Percentiles rank a stretch among this genome's conserved stretches.
Conservation (phyloP, 2,329 filamentous ascomycete genomes). For the Pyricularia grisea region DNA sequence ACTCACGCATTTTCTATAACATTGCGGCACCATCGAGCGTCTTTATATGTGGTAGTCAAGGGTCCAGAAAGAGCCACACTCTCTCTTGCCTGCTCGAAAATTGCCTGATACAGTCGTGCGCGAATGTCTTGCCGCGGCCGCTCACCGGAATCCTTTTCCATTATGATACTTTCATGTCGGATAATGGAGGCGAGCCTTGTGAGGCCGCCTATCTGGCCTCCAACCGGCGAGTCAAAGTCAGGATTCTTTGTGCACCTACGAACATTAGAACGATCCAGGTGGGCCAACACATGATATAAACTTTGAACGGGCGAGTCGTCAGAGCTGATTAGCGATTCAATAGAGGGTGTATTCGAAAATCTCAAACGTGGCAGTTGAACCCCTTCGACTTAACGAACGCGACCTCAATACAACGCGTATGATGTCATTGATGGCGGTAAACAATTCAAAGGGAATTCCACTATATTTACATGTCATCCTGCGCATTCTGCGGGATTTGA, state of each 20-base stretch:
- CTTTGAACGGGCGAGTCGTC: neutral
- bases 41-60: constrained; percentile 57
- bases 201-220: constrained; percentile 50
- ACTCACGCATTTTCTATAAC: constrained; percentile 33
- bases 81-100: constrained; percentile 48
- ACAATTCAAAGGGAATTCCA: constrained; percentile 27
- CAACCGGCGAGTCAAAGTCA: constrained; percentile 30
- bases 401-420: constrained; percentile 50
- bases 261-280: constrained; percentile 33
- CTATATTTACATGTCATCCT: constrained; percentile 49
- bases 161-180: constrained; percentile 47
- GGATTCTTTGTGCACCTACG: constrained; percentile 44
- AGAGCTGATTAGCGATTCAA: constrained; percentile 6
- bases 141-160: constrained; percentile 56
- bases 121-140: constrained; percentile 37
- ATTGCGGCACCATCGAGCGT: constrained; percentile 42
- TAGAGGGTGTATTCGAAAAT: constrained; percentile 31
- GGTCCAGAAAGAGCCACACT: constrained; percentile 55
- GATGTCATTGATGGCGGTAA: constrained; percentile 50
- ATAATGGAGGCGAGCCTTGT: constrained; percentile 38
- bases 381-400: constrained; percentile 38
- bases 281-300: constrained; percentile 2
- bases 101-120: constrained; percentile 35
- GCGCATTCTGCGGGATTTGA: constrained; percentile 47
- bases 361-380: constrained; percentile 34